Evolutionary conservation across 1,284 basidiomycete species (phyloP), one percentile per base, ranked within the genome.

Genomic region (Ceraceosorus guamensis): DNA sequence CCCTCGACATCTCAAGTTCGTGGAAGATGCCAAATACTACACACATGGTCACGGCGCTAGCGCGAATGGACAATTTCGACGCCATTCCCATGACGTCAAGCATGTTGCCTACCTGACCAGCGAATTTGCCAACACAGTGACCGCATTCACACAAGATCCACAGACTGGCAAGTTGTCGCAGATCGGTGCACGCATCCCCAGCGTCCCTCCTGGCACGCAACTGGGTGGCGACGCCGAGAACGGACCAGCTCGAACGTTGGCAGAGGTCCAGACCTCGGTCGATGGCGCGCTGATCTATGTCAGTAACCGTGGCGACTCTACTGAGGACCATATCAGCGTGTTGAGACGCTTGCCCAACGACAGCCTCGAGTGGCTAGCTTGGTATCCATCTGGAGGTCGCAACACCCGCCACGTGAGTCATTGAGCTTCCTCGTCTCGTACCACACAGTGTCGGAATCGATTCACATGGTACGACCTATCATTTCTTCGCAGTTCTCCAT

Each of bases 251-350:
- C 57, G 65, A 0, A 70, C 69, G 34, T 62, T 61, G 1, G 62
- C 65, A 32, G 70, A 72, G 46, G 66, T 72, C 14, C 68, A 61
- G 10, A 60, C 68, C 13, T 50, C 51, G 1, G 67, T 68, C 10
- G 37, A 52, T 11, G 70, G 68, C 8, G 37, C 50, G 16, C 66
- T 58, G 46, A 57, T 71, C 30, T 68, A 69, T 53, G 65, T 67
- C n/a, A 54, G 54, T 4, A 52, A 63, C 37, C 52, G 68, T 2
- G 67, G 67, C 6, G 68, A 70, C 44, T 39, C 10, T 24, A 32
- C 24, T 0, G 56, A 69, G 34, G 70, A 72, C 50, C 66, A 71
- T 48, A 64, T 72, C 24, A 49, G 57, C 35, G 58, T 71, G 43
- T 66, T 67, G 47, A 32, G 34, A 5, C 52, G 68, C 13, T 46